These are phyloP conservation scores for Daldinia sp. DNA, from an alignment of 2,329 filamentous ascomycete genomes.

Conservation along the genomic window DNA sequence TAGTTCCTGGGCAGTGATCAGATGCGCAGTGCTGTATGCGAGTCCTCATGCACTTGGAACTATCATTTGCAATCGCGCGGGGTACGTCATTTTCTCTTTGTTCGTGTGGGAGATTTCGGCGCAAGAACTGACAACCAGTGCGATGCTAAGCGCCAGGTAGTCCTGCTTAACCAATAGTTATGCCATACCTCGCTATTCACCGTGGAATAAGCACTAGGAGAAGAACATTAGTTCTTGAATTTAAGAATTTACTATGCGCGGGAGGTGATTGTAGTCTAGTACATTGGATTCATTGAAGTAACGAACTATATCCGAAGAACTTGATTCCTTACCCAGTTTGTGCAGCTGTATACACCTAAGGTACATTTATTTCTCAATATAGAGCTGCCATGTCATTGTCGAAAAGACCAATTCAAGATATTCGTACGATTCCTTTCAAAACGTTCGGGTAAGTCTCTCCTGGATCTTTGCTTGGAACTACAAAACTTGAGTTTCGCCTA, in stretches of 20 bases:
- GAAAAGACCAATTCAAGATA: not conserved
- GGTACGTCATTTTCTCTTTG: not conserved
- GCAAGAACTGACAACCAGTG: not conserved
- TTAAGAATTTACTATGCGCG: not conserved
- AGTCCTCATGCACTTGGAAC: not conserved
- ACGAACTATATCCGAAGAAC: not conserved
- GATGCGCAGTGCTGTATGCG: constrained; percentile 1
- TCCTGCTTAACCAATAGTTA: not conserved
- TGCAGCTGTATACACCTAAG: not conserved
- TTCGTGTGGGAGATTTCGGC: not conserved
- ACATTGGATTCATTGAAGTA: not conserved
- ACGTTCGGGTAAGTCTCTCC: not conserved
- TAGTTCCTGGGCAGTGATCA: not conserved
- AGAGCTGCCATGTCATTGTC: not conserved
- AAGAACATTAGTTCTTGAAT: not conserved
- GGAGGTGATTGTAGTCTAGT: not conserved
- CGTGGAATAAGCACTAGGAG: not conserved
- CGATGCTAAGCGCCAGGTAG: not conserved
- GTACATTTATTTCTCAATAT: not conserved
- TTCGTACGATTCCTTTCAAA: not conserved
- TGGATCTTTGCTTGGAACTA: not conserved
- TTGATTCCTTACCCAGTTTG: not conserved
- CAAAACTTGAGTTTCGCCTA: not conserved
- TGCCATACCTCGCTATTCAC: not conserved
- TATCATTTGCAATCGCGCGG: not conserved